Evolutionary conservation across 192 early-diverging fungal species (phyloP).

Genomic region (Rhizophagus clarus): DNA sequence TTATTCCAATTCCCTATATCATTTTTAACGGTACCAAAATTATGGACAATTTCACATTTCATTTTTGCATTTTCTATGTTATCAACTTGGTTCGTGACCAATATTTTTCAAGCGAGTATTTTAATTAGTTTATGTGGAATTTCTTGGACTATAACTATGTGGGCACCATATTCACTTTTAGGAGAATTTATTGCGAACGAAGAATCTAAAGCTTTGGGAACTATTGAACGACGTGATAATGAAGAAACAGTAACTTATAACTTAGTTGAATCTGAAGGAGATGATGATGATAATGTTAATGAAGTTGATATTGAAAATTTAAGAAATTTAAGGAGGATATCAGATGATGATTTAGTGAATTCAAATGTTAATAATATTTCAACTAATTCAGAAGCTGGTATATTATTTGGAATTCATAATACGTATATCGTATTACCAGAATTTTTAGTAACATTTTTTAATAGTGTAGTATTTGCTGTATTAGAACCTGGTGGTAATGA

Average conservation of each 20-base stretch:
- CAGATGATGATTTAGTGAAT: constrained; percentile 21
- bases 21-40: constrained; percentile 43
- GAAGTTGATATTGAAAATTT: background rate
- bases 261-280: background rate
- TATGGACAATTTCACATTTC: constrained; percentile 75
- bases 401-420: constrained; percentile 92
- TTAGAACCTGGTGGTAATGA: constrained; percentile 49
- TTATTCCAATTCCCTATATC: constrained; percentile 35
- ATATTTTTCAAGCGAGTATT: constrained; percentile 59
- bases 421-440: constrained; percentile 94
- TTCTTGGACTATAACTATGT: constrained; percentile 85
- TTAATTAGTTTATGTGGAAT: constrained; percentile 77
- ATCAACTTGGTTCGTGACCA: constrained; percentile 58
- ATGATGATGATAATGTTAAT: constrained; percentile 27
- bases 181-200: constrained; percentile 68
- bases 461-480: constrained; percentile 79
- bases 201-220: constrained; percentile 32
- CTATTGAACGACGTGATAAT: constrained; percentile 28
- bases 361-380: background rate
- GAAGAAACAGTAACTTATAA: background rate
- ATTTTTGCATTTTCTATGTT: constrained; percentile 75
- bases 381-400: constrained; percentile 56
- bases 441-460: constrained; percentile 82
- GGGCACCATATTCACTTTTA: constrained; percentile 92
- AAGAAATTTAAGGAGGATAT: constrained; percentile 22